Conservation (phyloP, 495 filamentous ascomycete species). For the Choiromyces venosus region DNA sequence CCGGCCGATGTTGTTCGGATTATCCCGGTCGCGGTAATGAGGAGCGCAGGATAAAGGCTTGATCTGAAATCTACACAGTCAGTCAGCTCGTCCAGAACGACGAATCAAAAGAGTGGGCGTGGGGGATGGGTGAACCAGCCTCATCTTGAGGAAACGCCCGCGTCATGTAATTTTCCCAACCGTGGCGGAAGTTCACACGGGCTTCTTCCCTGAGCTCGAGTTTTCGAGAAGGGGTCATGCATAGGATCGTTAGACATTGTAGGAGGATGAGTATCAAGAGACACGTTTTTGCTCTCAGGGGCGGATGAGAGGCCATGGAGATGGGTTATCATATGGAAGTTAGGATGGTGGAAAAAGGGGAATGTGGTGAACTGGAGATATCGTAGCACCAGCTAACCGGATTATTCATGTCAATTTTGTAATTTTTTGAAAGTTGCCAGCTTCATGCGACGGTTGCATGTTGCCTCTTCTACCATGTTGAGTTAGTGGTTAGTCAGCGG, state of each 20-base stretch:
- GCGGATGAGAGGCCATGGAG: constrained; percentile 31
- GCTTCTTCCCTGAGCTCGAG: constrained; percentile 62
- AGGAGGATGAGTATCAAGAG: constrained; percentile 38
- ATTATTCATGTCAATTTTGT: neutral
- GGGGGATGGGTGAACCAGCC: constrained; percentile 44
- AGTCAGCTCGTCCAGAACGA: constrained; percentile 1
- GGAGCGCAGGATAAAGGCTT: constrained; percentile 80
- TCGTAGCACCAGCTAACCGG: neutral
- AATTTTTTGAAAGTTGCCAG: neutral
- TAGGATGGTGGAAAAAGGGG: neutral
- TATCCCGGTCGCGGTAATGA: constrained; percentile 70
- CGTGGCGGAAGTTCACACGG: constrained; percentile 92
- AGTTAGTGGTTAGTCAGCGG: neutral
- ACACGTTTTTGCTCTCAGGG: constrained; percentile 34
- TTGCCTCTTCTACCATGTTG: neutral
- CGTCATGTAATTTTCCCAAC: constrained; percentile 89
- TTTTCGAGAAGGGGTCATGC: constrained; percentile 53
- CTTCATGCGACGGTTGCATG: constrained; percentile 35
- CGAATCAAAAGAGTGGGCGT: constrained; percentile 14
- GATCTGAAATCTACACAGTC: constrained; percentile 49
- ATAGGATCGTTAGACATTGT: constrained; percentile 42
- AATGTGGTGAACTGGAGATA: neutral
- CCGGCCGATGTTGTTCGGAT: constrained; percentile 75
- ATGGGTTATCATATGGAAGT: constrained; percentile 22
- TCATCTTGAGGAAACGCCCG: constrained; percentile 97